Evolutionary conservation across 164 flowering plant genomes (phyloP).

Genomic region (Stephania japonica): DNA sequence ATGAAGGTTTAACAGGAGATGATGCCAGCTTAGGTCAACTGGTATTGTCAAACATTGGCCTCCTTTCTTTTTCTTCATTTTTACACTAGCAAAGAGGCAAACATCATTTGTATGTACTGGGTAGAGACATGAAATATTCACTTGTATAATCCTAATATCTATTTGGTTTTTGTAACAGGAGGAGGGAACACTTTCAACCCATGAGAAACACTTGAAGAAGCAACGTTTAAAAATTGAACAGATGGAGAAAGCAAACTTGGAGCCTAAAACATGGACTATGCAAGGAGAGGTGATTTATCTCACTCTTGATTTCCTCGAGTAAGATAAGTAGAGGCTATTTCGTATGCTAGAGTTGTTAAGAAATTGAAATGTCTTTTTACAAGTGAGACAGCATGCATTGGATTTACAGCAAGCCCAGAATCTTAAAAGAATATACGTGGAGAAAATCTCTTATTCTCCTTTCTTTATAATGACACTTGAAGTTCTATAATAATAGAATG

Average conservation of each 20-base stretch:
- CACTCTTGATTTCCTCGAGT: neutral
- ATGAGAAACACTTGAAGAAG: slow-evolving; percentile 59
- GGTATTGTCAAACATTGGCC: slow-evolving; percentile 14
- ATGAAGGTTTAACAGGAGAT: slow-evolving; percentile 10
- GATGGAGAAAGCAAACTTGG: slow-evolving; percentile 80
- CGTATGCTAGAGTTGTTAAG: too few species aligned
- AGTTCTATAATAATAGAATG: too few species aligned
- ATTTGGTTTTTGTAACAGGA: slow-evolving; percentile 20
- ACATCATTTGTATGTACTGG: neutral
- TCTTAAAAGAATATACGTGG: too few species aligned
- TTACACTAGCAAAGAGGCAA: neutral
- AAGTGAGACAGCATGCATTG: too few species aligned
- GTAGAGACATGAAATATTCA: neutral
- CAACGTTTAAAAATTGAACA: slow-evolving; percentile 50
- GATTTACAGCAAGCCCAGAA: too few species aligned
- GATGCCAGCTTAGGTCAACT: slow-evolving; percentile 17
- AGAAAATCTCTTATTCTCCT: too few species aligned
- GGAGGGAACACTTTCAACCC: slow-evolving; percentile 59
- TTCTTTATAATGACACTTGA: too few species aligned
- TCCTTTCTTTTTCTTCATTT: neutral
- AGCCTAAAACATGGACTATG: slow-evolving; percentile 80
- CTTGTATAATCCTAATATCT: neutral
- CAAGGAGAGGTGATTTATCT: slow-evolving; percentile 71
- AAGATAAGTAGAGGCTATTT: too few species aligned
- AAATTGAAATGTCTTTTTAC: too few species aligned